A percentile compares a stretch with the other conserved stretches of the same genome.
Evolutionary conservation across 495 filamentous ascomycete genomes (phyloP).

Genomic region (Penicillium coprophilum): DNA sequence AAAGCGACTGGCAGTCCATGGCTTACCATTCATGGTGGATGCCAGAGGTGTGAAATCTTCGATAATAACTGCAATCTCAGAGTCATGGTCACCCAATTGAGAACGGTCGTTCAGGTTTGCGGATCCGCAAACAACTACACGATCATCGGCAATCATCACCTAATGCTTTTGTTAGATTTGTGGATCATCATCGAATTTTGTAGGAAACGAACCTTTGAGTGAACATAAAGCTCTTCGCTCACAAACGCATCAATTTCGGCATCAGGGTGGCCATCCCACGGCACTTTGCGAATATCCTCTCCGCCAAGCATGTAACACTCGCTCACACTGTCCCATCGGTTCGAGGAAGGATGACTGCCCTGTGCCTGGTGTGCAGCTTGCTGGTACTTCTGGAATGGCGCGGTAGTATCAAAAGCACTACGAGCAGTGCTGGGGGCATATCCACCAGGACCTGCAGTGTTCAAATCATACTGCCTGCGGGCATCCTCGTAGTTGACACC

Average conservation of each 20-base stretch:
- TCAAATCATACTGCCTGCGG: conserved; percentile 62
- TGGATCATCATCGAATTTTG: not conserved
- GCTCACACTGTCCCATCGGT: conserved; percentile 73
- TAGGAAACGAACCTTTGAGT: conserved; percentile 65
- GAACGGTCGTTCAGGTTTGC: conserved; percentile 95
- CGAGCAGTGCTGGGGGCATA: conserved; percentile 40
- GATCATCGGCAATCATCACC: conserved; percentile 90
- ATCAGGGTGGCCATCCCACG: conserved; percentile 69
- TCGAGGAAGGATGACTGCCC: conserved; percentile 33
- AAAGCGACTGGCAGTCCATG: conserved; percentile 73
- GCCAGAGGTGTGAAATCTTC: conserved; percentile 71
- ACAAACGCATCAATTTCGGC: conserved; percentile 87
- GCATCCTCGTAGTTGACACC: conserved; percentile 76
- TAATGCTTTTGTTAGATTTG: conserved; percentile 27
- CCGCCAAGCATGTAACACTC: conserved; percentile 84
- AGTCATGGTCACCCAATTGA: conserved; percentile 84
- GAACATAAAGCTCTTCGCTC: conserved; percentile 90
- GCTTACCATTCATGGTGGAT: conserved; percentile 68
- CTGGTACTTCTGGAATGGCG: conserved; percentile 64
- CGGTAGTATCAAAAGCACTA: conserved; percentile 42
- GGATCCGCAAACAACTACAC: conserved; percentile 83
- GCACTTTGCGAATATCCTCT: conserved; percentile 69
- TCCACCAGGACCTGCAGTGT: conserved; percentile 34
- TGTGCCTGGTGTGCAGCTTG: conserved; percentile 53
- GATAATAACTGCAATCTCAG: conserved; percentile 78